These are phyloP conservation scores for Fraxinus greggii DNA, from an alignment of 305 asterid species.

Conservation along the genomic window DNA sequence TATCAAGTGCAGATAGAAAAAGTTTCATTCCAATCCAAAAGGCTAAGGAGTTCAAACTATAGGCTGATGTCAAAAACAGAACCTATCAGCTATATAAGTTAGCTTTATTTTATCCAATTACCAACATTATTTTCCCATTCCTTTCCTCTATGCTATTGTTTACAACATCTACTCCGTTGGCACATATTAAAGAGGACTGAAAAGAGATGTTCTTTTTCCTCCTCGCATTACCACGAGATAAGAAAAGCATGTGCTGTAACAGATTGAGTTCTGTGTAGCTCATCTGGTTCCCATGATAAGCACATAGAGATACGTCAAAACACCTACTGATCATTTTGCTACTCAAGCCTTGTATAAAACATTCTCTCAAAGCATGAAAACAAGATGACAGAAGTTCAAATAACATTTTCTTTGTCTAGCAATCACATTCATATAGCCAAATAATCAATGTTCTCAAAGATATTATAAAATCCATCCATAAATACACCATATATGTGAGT, in stretches of 20 bases:
- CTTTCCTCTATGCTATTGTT: not conserved
- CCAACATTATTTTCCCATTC: not conserved
- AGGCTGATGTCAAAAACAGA: conserved; percentile 19
- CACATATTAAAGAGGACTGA: not conserved
- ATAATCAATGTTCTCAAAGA: not conserved
- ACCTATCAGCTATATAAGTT: not conserved
- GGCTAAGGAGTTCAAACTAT: not conserved
- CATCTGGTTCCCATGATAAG: not conserved
- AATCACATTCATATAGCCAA: conserved; percentile 10
- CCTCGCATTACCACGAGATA: not conserved
- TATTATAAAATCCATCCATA: not conserved
- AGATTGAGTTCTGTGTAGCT: not conserved
- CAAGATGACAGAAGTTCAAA: not conserved
- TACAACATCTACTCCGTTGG: not conserved
- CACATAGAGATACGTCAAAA: not conserved
- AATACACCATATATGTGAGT: not conserved
- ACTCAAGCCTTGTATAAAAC: not conserved
- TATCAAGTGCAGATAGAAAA: not conserved
- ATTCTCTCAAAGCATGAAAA: not conserved
- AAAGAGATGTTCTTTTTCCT: conserved; percentile 10
- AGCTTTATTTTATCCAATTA: conserved; percentile 11
- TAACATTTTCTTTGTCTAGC: not conserved
- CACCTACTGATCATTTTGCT: not conserved
- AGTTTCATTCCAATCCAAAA: not conserved
- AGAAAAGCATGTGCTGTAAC: not conserved